phyloP scores from a whole-genome alignment of 148 eudicot species.

The Arctostaphylos glauca region DNA sequence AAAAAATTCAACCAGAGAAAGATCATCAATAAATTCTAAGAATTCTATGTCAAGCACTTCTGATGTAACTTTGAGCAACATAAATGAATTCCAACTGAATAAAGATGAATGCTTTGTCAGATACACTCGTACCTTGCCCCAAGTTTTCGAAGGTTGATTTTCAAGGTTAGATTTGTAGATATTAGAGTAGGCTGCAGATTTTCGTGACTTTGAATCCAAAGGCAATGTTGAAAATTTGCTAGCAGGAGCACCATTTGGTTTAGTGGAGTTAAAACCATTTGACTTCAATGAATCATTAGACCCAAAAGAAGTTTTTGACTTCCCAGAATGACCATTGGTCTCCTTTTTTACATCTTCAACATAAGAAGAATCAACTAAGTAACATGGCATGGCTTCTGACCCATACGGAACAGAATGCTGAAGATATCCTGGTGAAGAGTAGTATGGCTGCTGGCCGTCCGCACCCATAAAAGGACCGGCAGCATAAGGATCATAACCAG shows the following conservation, averaged over 20 bases:
- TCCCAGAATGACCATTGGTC: slow-evolving; percentile 17
- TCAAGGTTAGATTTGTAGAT: slow-evolving; percentile 40
- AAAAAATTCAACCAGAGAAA: background rate
- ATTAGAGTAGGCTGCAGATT: slow-evolving; percentile 33
- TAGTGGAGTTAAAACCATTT: slow-evolving; percentile 42
- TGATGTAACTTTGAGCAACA: background rate
- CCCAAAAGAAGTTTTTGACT: slow-evolving; percentile 25
- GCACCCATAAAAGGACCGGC: slow-evolving; percentile 48
- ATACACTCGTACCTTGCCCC: slow-evolving; percentile 32
- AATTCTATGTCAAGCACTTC: background rate
- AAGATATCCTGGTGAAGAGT: slow-evolving; percentile 44
- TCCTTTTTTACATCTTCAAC: slow-evolving; percentile 24
- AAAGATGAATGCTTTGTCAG: background rate
- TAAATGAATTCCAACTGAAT: background rate
- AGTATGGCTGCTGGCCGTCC: slow-evolving; percentile 56
- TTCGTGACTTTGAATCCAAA: slow-evolving; percentile 44
- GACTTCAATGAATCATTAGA: slow-evolving; percentile 32
- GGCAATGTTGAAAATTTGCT: slow-evolving; percentile 33
- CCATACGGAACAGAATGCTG: slow-evolving; percentile 53
- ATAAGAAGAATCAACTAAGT: slow-evolving; percentile 49
- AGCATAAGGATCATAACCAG: slow-evolving; percentile 60
- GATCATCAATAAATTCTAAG: background rate
- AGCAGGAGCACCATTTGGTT: slow-evolving; percentile 26
- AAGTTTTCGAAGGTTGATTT: slow-evolving; percentile 35
- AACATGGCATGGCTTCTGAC: slow-evolving; percentile 54